Conservation (phyloP, 2,329 filamentous ascomycete species). For the Torrubiella hemipterigena region DNA sequence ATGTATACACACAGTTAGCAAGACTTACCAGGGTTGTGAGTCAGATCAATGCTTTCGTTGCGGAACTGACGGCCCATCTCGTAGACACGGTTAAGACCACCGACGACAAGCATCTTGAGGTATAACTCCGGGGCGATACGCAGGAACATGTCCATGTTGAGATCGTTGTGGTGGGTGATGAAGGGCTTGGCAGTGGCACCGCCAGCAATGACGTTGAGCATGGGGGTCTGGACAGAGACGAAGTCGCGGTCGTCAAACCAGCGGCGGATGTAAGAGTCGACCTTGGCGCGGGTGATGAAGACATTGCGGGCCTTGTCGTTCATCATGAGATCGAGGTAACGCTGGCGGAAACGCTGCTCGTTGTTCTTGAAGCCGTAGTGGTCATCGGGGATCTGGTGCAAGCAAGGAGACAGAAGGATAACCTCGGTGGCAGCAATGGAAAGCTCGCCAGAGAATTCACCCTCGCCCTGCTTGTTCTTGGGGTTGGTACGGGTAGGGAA, state of each 20-base stretch:
- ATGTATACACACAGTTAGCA: no score
- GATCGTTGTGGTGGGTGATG: slow-evolving; percentile 89
- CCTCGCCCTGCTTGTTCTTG: slow-evolving; percentile 74
- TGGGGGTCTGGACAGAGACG: slow-evolving; percentile 89
- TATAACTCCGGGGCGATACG: slow-evolving; percentile 91
- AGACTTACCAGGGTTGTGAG: slow-evolving; percentile 60
- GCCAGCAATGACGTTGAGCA: slow-evolving; percentile 93
- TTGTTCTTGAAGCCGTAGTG: slow-evolving; percentile 93
- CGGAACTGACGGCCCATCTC: slow-evolving; percentile 93
- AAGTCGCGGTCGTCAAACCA: slow-evolving; percentile 87
- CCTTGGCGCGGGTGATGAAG: slow-evolving; percentile 75
- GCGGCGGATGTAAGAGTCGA: slow-evolving; percentile 75
- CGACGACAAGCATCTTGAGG: slow-evolving; percentile 92
- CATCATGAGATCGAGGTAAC: slow-evolving; percentile 94
- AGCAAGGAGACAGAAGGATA: slow-evolving; percentile 74
- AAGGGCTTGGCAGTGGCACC: slow-evolving; percentile 92
- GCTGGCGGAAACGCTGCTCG: slow-evolving; percentile 84
- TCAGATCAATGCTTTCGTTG: slow-evolving; percentile 64
- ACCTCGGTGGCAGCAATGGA: slow-evolving; percentile 88
- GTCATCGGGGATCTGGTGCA: slow-evolving; percentile 68
- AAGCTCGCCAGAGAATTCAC: slow-evolving; percentile 59
- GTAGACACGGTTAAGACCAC: slow-evolving; percentile 88
- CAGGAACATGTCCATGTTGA: slow-evolving; percentile 90
- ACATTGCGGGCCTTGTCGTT: slow-evolving; percentile 78
- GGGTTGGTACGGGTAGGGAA: slow-evolving; percentile 56